These are phyloP conservation scores for Paraphaeosphaeria minitans DNA, from an alignment of 2,329 filamentous ascomycete species.

Conservation along the genomic window DNA sequence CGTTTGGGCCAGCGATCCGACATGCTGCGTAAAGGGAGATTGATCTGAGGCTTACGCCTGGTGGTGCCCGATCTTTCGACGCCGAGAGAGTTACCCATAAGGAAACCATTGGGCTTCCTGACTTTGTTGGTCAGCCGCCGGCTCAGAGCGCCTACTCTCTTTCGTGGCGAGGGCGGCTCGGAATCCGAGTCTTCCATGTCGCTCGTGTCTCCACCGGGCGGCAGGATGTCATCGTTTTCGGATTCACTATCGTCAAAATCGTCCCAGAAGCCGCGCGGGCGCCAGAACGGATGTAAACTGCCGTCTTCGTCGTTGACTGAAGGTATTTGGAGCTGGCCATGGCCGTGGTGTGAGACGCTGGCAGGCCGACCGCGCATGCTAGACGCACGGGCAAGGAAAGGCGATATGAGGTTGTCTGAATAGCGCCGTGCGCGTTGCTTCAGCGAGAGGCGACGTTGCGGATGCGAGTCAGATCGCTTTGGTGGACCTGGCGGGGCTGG, in stretches of 20 bases:
- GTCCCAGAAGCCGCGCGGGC: conserved; percentile 67
- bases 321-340: conserved; percentile 30
- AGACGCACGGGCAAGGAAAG: conserved; percentile 43
- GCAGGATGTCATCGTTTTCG: conserved; percentile 46
- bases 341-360: conserved; percentile 27
- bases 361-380: conserved; percentile 31
- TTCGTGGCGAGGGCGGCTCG: conserved; percentile 21
- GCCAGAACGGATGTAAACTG: conserved; percentile 66
- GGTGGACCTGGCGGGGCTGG: conserved; percentile 27
- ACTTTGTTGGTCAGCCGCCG: conserved; percentile 46
- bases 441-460: conserved; percentile 47
- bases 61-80: conserved; percentile 54
- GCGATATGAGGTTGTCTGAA: conserved; percentile 51
- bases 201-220: conserved; percentile 54
- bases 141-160: conserved; percentile 29
- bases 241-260: conserved; percentile 53
- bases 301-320: conserved; percentile 48
- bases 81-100: conserved; percentile 62
- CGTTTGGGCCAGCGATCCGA: conserved; percentile 16
- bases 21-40: conserved; percentile 25
- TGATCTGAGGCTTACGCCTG: conserved; percentile 35
- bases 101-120: conserved; percentile 51
- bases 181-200: conserved; percentile 40
- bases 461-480: conserved; percentile 40
- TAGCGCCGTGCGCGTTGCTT: conserved; percentile 53